These are phyloP conservation scores for Solanum paucissectum DNA, from an alignment of 257 asterid species.

Conservation along the genomic window DNA sequence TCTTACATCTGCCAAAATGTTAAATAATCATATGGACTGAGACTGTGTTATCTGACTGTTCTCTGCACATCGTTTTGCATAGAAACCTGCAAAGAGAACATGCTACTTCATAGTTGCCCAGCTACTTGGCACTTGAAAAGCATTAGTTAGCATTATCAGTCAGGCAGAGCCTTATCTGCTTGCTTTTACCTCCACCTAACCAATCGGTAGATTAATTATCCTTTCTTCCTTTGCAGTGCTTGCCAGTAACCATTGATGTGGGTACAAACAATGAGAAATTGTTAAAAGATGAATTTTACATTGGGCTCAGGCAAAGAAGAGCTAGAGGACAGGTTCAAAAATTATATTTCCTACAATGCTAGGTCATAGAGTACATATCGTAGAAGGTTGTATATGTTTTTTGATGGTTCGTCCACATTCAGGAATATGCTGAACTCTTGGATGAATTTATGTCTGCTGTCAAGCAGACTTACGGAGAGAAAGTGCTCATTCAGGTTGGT, in stretches of 20 bases:
- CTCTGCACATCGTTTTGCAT: background rate
- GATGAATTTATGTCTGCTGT: constrained; percentile 79
- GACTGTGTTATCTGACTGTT: background rate
- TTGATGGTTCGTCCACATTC: constrained; percentile 5
- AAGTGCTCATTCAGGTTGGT: constrained; percentile 68
- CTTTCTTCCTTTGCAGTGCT: constrained; percentile 34
- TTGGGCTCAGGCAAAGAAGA: constrained; percentile 57
- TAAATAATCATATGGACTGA: background rate
- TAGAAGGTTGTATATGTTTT: background rate
- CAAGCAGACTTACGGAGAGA: constrained; percentile 72
- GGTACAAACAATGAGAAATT: constrained; percentile 69
- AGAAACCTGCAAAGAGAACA: background rate
- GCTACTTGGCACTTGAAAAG: background rate
- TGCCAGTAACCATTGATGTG: constrained; percentile 76
- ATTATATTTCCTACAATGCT: background rate
- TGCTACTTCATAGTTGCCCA: background rate
- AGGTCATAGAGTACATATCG: background rate
- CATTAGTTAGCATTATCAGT: background rate
- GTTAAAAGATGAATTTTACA: constrained; percentile 61
- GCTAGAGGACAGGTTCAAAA: constrained; percentile 62
- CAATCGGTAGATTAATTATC: background rate
- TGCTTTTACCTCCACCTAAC: background rate
- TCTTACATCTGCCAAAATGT: background rate
- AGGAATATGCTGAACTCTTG: constrained; percentile 74
- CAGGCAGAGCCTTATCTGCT: background rate